Conservation (phyloP, 2,329 filamentous ascomycete species). For the Balansia obtecta region DNA sequence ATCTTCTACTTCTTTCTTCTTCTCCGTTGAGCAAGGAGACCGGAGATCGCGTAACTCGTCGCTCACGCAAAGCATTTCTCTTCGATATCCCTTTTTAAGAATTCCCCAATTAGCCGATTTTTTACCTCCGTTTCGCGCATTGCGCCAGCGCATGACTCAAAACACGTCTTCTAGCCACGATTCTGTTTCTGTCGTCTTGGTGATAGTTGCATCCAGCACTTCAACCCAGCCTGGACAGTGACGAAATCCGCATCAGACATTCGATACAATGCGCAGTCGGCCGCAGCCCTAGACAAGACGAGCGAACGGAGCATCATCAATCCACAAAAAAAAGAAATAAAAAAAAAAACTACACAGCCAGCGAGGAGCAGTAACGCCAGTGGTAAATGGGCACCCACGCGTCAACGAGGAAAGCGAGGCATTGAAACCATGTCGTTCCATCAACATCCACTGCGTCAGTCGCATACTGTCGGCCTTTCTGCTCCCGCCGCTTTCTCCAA, state of each 20-base stretch:
- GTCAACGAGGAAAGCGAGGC: constrained; percentile 11
- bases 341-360: neutral
- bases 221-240: neutral
- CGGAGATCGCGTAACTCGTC: neutral
- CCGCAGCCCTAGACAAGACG: neutral
- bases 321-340: neutral
- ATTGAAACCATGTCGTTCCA: constrained; percentile 40
- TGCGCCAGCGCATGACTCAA: constrained; percentile 2
- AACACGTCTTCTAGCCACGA: neutral
- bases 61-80: neutral
- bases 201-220: neutral
- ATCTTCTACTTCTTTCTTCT: neutral
- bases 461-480: constrained; percentile 33
- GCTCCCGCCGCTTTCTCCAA: constrained; percentile 1
- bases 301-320: neutral
- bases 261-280: constrained; percentile 5
- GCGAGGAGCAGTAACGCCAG: neutral
- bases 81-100: neutral
- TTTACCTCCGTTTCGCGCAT: neutral
- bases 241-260: neutral
- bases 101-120: neutral
- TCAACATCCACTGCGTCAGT: constrained; percentile 45
- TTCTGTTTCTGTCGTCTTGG: neutral
- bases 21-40: neutral
- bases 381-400: constrained; percentile 2